Base-by-base conservation (phyloP, 345 rosid species). In the Eutrema yunnanense region DNA sequence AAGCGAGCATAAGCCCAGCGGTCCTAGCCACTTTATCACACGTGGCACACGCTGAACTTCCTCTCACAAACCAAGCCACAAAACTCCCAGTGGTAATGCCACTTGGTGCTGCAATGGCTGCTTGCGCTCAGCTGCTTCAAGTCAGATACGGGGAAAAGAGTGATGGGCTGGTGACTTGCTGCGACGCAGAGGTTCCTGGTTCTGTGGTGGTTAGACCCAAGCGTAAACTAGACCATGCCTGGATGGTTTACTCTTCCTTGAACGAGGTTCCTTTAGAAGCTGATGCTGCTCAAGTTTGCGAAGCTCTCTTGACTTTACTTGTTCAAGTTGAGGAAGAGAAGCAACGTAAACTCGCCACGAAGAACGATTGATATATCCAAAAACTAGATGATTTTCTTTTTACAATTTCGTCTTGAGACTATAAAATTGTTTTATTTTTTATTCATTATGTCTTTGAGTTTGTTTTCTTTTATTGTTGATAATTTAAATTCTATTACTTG, bases 101-200 rank as follows among this genome's bases (percentile, higher is more conserved):
- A 22, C 88, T 95, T 1, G 90, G 96, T 58, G 99, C 99, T 57
- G 97, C 90, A 38, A 95, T 92, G 97, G 96, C 99, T 62, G 96
- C 99, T 22, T 95, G 99, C 37, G 99, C 98, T 6, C 97, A 85
- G 85, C 82, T 92, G 50, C 86, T 92, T 34, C 93, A 87, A 61
- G 77, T 83, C 49, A 82, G 98, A 81, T 92, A 95, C 22, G 88
- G 90, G 0, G 94, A 95, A 73, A 92, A 95, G 82, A 88, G 96
- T 2, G 96, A 95, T 2, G 99, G 99, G 19, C 88, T 95, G 0
- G 99, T 92, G 71, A 85, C 94, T 2, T 74, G 97, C 68, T 78
- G 96, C 11, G 96, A 95, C 44, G 97, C 99, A 1, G 93, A 89
- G 81, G 97, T 90, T 56, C 99, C 97, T n/a, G 97, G 96, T 42